Conservation (phyloP, 805 yeast species). For the Yamadazyma olivae region DNA sequence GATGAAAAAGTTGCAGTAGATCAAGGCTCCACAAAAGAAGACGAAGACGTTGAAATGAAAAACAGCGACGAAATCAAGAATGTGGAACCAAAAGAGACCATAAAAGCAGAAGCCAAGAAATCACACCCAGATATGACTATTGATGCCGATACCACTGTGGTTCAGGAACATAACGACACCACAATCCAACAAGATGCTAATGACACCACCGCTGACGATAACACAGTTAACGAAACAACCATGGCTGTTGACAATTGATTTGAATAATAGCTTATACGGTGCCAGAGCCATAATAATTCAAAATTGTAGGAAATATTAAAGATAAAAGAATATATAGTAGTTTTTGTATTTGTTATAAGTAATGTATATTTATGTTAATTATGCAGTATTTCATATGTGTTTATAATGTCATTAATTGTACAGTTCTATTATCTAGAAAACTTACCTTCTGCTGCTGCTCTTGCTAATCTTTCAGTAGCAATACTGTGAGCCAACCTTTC, state of each 20-base stretch:
- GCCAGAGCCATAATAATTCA: too few relatives aligned
- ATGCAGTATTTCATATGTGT: neutral
- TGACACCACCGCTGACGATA: conserved; percentile 46
- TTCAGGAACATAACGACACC: conserved; percentile 47
- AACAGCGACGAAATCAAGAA: conserved; percentile 3
- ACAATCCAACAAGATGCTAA: conserved; percentile 46
- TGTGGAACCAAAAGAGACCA: neutral
- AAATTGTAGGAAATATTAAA: too few relatives aligned
- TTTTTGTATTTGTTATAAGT: conserved; percentile 4
- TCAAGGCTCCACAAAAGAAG: conserved; percentile 8
- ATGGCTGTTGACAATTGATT: neutral
- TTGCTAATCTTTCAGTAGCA: conserved; percentile 50
- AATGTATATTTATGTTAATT: conserved; percentile 9
- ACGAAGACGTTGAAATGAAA: conserved; percentile 14
- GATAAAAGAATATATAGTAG: neutral
- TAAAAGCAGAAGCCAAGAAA: neutral
- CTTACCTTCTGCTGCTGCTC: conserved; percentile 44
- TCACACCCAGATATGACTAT: conserved; percentile 9
- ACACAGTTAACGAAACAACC: conserved; percentile 22
- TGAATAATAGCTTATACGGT: neutral
- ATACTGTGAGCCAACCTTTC: conserved; percentile 55
- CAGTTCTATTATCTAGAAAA: conserved; percentile 10
- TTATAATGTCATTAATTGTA: neutral
- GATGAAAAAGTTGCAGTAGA: conserved; percentile 12
- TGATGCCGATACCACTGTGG: conserved; percentile 49